Evolutionary conservation across 2,329 filamentous ascomycete genomes (phyloP).

Genomic region (Geosmithia putterillii): DNA sequence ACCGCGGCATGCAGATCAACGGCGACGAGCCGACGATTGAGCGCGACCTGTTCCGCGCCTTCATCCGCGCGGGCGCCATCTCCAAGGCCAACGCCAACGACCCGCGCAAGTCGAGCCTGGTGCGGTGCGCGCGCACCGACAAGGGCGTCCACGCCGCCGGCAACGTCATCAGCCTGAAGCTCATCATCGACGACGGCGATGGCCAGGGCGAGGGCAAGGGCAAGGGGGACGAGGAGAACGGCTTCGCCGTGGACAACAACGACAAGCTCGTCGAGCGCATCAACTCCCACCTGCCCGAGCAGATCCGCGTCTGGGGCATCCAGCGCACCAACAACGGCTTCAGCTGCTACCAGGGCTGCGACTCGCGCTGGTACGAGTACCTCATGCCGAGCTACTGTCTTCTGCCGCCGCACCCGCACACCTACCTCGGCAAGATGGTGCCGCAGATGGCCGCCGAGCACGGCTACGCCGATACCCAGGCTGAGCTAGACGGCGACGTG

Average conservation of each 20-base stretch:
- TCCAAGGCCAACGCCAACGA: conserved; percentile 95
- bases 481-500: conserved; percentile 62
- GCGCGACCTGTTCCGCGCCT: conserved; percentile 84
- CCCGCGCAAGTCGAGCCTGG: conserved; percentile 88
- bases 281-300: conserved; percentile 70
- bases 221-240: too few species aligned
- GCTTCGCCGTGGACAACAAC: conserved; percentile 67
- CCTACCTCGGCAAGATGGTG: conserved; percentile 74
- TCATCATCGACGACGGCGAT: conserved; percentile 86
- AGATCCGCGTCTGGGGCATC: conserved; percentile 93
- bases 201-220: too few species aligned
- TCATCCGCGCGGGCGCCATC: conserved; percentile 83
- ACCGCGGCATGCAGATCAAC: conserved; percentile 93
- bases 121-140: conserved; percentile 89
- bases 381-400: conserved; percentile 89
- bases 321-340: conserved; percentile 82
- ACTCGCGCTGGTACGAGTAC: conserved; percentile 96
- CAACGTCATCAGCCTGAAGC: conserved; percentile 87
- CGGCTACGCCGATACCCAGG: conserved; percentile 56
- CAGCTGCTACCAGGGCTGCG: conserved; percentile 89
- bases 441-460: conserved; percentile 64
- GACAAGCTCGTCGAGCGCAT: conserved; percentile 91
- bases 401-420: conserved; percentile 81
- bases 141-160: conserved; percentile 96
- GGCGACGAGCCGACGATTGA: conserved; percentile 83